Evolutionary conservation across 2,329 filamentous ascomycete genomes (phyloP), one percentile per base, ranked within the genome.

Genomic region (Paracamarosporium sp.): DNA sequence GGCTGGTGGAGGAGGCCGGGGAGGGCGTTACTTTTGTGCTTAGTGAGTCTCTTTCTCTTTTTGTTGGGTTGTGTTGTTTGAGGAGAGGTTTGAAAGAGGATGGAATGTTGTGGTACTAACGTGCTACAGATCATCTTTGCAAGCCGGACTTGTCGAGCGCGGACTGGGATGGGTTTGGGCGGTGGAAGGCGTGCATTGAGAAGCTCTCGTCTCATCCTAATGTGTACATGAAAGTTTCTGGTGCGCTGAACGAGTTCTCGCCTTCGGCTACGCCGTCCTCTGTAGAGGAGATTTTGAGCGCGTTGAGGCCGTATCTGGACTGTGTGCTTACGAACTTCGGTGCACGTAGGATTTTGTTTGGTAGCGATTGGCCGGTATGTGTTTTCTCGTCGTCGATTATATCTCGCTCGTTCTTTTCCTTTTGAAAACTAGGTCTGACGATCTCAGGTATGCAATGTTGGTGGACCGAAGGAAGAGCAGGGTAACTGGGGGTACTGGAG

Each of bases 201-300:
- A 81, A 84, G 8, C 87, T 96, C 69, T 85, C 88, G 65, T 83
- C 83, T 57, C 86, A 85, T 72, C 79, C 82, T 47, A 84, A 82
- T 50, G 87, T 89, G n/a, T 96, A 90, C 80, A 91, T 97, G 85
- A 97, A 97, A 80, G 85, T 97, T n/a, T 94, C 90, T 0, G 94
- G 94, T 7, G 86, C 84, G 45, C 93, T 97, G 76, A 88, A 90
- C 17, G 92, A 97, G 78, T 88, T 97, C 77, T 83, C 80, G 0
- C 71, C 87, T 3, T 79, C 82, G 0, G 30, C 58, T 25, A 68
- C 67, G 25, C 59, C 33, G 24, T 15, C 43, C 0, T 33, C 40
- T 15, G n/a, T 82, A 31, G 79, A 84, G 55, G 82, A 85, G 33
- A 84, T 92, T 55, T 87, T 91, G 63, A 80, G 84, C 60, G 83